Evolutionary conservation across 495 filamentous ascomycete genomes (phyloP).

Genomic region (Viridothelium virens): DNA sequence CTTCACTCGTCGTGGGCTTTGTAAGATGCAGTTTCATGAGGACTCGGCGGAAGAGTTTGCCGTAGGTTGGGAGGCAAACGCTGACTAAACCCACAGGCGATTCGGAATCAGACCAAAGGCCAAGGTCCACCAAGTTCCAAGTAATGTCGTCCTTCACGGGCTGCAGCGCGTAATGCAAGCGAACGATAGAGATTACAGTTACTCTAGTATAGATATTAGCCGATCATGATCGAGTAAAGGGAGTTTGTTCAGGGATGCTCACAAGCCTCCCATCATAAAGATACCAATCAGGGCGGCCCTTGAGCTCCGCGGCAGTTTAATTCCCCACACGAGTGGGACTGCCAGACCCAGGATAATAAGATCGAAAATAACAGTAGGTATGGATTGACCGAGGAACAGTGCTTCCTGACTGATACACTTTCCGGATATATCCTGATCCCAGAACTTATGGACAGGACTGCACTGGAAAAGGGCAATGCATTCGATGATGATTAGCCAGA

Average conservation of each 20-base stretch:
- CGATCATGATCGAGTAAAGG: neutral
- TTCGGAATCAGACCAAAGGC: neutral
- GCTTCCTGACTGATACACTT: slow-evolving; percentile 27
- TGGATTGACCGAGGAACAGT: neutral
- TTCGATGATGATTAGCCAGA: neutral
- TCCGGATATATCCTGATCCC: slow-evolving; percentile 26
- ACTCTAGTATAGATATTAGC: neutral
- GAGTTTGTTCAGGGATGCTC: neutral
- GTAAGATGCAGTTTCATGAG: neutral
- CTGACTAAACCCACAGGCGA: neutral
- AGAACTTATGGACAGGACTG: slow-evolving; percentile 35
- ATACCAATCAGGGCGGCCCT: slow-evolving; percentile 2
- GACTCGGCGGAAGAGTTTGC: neutral
- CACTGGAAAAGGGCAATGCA: slow-evolving; percentile 32
- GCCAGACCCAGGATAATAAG: neutral
- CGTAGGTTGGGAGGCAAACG: neutral
- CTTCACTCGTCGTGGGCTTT: neutral
- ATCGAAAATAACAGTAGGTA: neutral
- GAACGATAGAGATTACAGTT: neutral
- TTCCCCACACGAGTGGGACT: neutral
- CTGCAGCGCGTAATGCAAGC: neutral
- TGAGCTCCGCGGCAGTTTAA: neutral
- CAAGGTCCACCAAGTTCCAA: neutral
- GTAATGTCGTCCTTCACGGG: neutral
- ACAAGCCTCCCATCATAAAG: neutral